phyloP scores from a whole-genome alignment of 2,329 filamentous ascomycete species.

The Claviceps paspali region DNA sequence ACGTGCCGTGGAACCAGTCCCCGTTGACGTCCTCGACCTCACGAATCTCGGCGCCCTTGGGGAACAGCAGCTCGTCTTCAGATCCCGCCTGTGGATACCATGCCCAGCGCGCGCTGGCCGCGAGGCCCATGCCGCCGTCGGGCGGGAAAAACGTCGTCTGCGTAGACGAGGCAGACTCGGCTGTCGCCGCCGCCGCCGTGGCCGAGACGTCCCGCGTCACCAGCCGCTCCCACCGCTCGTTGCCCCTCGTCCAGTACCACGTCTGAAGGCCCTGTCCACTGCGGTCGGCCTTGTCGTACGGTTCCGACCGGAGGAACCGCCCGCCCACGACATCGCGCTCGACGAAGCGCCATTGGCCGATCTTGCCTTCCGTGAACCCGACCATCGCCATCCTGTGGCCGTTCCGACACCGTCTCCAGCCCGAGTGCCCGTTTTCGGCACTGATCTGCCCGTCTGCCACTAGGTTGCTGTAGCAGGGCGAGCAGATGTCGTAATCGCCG shows the following conservation, averaged over 20 bases:
- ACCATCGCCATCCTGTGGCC: constrained; percentile 77
- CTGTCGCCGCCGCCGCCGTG: constrained; percentile 22
- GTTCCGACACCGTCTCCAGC: constrained; percentile 69
- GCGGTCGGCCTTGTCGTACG: constrained; percentile 23
- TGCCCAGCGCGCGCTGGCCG: constrained; percentile 53
- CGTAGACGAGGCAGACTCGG: constrained; percentile 13
- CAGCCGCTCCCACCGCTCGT: constrained; percentile 27
- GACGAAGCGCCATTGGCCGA: constrained; percentile 52
- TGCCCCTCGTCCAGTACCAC: constrained; percentile 35
- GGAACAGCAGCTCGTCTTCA: constrained; percentile 69
- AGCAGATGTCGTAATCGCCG: constrained; percentile 82
- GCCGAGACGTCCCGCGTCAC: constrained; percentile 36
- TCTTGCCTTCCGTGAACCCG: constrained; percentile 54
- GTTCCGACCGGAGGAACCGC: constrained; percentile 46
- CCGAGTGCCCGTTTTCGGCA: constrained; percentile 58
- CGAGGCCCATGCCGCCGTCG: constrained; percentile 55
- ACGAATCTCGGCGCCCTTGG: constrained; percentile 63
- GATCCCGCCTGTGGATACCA: constrained; percentile 56
- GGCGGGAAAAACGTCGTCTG: constrained; percentile 52
- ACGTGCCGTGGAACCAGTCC: constrained; percentile 80
- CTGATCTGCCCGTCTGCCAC: constrained; percentile 50
- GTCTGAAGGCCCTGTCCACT: constrained; percentile 23
- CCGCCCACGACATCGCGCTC: constrained; percentile 67
- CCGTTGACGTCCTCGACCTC: constrained; percentile 81
- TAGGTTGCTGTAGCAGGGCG: constrained; percentile 57